Percentiles rank a stretch among this genome's conserved stretches.
Evolutionary conservation across 75 land plant species (phyloP).

Genomic region (Larix kaempferi): DNA sequence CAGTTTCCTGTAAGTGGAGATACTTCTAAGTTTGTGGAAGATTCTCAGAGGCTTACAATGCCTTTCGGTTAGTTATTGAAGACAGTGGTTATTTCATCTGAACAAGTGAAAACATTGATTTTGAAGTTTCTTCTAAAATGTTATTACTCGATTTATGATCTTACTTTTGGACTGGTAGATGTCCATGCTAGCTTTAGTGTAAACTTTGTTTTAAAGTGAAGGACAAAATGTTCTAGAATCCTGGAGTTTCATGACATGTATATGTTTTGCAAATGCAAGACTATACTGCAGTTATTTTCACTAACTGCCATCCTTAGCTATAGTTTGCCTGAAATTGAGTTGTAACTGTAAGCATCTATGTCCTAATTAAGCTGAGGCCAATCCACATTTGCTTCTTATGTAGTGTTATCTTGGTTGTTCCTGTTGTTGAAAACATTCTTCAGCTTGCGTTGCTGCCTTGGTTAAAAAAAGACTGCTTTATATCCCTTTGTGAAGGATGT

Average conservation of each 20-base stretch:
- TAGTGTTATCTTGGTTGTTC: background rate
- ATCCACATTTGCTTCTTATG: background rate
- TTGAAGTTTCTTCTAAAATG: background rate
- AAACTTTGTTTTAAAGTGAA: background rate
- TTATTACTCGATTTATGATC: background rate
- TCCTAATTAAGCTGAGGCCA: too few species aligned
- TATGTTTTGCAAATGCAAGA: background rate
- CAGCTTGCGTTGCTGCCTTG: background rate
- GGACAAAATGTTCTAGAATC: background rate
- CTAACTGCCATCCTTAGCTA: background rate
- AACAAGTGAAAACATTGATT: background rate
- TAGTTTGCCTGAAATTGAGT: background rate
- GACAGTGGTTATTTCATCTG: background rate
- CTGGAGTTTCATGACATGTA: background rate
- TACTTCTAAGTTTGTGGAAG: background rate
- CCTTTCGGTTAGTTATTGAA: background rate
- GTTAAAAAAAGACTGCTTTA: background rate
- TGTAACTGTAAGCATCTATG: background rate
- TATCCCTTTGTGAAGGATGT: background rate
- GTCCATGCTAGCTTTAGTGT: background rate
- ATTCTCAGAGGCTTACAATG: constrained; percentile 1
- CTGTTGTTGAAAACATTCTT: background rate
- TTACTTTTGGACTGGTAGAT: background rate
- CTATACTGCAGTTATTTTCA: background rate
- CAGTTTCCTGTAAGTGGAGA: background rate